A percentile compares a stretch with the other conserved stretches of the same genome.
Evolutionary conservation across 192 early-diverging fungal species (phyloP).

Genomic region (Backusella morwellensis): DNA sequence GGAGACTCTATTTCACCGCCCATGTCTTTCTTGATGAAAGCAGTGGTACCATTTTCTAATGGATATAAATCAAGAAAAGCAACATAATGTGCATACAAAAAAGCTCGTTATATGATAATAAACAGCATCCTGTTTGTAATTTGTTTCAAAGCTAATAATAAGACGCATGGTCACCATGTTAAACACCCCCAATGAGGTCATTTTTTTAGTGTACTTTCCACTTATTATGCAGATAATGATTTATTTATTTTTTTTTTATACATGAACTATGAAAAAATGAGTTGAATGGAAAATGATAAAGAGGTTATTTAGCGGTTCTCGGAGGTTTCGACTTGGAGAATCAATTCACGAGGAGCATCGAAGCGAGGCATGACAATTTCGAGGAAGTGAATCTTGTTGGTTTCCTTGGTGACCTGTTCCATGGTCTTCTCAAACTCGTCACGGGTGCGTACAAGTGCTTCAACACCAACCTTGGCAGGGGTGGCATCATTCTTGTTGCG

Average conservation of each 20-base stretch:
- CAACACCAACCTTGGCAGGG: constrained; percentile 31
- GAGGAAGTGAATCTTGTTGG: constrained; percentile 41
- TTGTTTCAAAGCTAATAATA: background rate
- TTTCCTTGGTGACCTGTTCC: constrained; percentile 19
- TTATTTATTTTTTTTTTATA: constrained; percentile 3
- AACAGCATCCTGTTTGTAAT: too few relatives aligned
- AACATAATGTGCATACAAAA: background rate
- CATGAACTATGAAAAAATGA: background rate
- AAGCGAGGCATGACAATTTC: constrained; percentile 47
- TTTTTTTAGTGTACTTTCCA: background rate
- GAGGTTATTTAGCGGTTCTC: constrained; percentile 21
- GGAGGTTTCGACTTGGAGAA: constrained; percentile 23
- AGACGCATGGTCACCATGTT: background rate
- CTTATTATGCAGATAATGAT: background rate
- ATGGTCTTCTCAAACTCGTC: constrained; percentile 42
- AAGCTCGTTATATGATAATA: too few relatives aligned
- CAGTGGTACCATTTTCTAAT: background rate
- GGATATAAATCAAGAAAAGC: too few relatives aligned
- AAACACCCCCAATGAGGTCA: background rate
- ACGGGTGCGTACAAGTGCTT: constrained; percentile 24
- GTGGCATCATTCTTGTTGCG: constrained; percentile 19
- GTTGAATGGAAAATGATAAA: background rate
- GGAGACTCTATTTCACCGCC: background rate
- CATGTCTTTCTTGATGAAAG: background rate
- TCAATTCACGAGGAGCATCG: constrained; percentile 46